Conservation (phyloP, 495 filamentous ascomycete genomes). For the Penicillium cosmopolitanum region DNA sequence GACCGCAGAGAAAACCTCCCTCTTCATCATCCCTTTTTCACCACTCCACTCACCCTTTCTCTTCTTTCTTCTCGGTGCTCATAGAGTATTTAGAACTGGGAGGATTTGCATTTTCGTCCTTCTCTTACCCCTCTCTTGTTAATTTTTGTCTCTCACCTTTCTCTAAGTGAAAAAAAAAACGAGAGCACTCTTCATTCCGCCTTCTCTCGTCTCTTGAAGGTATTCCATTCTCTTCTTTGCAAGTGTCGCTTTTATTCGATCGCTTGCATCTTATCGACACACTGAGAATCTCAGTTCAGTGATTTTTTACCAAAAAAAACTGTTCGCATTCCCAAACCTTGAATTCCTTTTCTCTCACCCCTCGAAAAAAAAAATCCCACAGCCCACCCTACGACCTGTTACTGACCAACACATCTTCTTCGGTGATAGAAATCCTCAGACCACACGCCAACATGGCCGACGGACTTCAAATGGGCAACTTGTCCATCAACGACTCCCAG, state of each 20-base stretch:
- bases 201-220: conserved; percentile 26
- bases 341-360: conserved; percentile 8
- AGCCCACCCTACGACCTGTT: conserved; percentile 15
- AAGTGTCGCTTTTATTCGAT: conserved; percentile 33
- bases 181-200: conserved; percentile 22
- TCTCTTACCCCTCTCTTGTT: conserved; percentile 33
- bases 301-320: conserved; percentile 22
- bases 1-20: conserved; percentile 24
- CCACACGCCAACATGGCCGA: conserved; percentile 79
- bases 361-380: conserved; percentile 5
- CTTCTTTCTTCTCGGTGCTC: conserved; percentile 37
- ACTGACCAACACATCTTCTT: conserved; percentile 18
- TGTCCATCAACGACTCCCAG: conserved; percentile 74
- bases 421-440: conserved; percentile 11
- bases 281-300: conserved; percentile 13
- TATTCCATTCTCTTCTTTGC: conserved; percentile 27
- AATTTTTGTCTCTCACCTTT: conserved; percentile 18
- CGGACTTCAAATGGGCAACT: conserved; percentile 87
- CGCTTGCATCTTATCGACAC: conserved; percentile 18
- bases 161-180: conserved; percentile 26
- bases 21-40: conserved; percentile 38
- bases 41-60: conserved; percentile 27
- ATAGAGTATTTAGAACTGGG: conserved; percentile 46
- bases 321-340: conserved; percentile 11
- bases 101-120: conserved; percentile 40